Evolutionary conservation across 1,139 yeast genomes (phyloP).

Genomic region (Kodamaea plutei): DNA sequence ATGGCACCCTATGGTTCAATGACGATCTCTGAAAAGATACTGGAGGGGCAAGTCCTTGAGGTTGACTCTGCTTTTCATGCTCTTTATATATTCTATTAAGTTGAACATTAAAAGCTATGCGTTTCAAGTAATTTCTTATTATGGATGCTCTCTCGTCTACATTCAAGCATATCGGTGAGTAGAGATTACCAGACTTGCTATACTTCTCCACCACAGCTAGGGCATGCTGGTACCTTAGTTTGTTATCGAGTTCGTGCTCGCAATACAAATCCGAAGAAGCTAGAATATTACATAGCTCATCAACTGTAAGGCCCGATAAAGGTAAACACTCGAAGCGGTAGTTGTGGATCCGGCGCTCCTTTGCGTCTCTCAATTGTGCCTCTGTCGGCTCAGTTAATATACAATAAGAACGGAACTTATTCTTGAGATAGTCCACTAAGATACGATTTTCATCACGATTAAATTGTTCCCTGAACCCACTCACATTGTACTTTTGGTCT

Average conservation of each 20-base stretch:
- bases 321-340: conserved; percentile 45
- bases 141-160: conserved; percentile 43
- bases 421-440: conserved; percentile 59
- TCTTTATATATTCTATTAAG: conserved; percentile 52
- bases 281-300: conserved; percentile 30
- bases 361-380: conserved; percentile 21
- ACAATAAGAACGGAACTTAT: conserved; percentile 59
- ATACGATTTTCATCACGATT: conserved; percentile 56
- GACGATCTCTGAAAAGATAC: background rate
- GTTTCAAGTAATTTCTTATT: conserved; percentile 43
- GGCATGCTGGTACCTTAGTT: conserved; percentile 19
- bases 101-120: conserved; percentile 56
- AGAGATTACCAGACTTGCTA: conserved; percentile 14
- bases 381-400: conserved; percentile 48
- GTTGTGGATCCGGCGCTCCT: conserved; percentile 18
- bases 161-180: conserved; percentile 11
- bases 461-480: conserved; percentile 39
- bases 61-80: conserved; percentile 16
- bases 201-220: conserved; percentile 15
- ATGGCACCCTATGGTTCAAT: too few relatives aligned
- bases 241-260: conserved; percentile 39
- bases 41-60: background rate
- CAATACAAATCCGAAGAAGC: conserved; percentile 40
- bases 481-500: conserved; percentile 50
- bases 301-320: conserved; percentile 40